Evolutionary conservation across 2,329 filamentous ascomycete species (phyloP).

Genomic region (Claviceps humidiphila): DNA sequence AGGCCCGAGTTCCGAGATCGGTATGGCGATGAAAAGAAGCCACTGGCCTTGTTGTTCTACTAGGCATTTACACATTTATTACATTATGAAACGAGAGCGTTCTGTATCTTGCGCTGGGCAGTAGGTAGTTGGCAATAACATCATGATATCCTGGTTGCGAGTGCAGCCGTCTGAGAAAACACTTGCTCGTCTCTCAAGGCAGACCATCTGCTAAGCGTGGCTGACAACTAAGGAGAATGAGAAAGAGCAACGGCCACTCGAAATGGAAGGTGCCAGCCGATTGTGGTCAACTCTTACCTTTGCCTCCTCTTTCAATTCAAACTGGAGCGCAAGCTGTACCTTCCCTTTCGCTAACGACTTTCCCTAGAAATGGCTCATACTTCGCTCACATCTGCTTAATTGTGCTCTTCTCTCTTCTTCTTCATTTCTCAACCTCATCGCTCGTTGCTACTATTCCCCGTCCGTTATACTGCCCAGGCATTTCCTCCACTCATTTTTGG

Average conservation of each 20-base stretch:
- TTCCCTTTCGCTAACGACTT: conserved; percentile 2
- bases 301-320: background rate
- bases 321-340: background rate
- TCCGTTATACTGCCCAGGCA: conserved; percentile 11
- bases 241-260: background rate
- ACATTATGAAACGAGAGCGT: background rate
- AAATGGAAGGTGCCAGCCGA: background rate
- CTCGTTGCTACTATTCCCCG: conserved; percentile 11
- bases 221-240: background rate
- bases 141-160: background rate
- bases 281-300: background rate
- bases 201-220: background rate
- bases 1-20: conserved; percentile 57
- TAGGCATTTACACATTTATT: conserved; percentile 19
- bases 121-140: background rate
- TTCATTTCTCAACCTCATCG: conserved; percentile 10
- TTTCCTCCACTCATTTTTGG: conserved; percentile 19
- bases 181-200: background rate
- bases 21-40: conserved; percentile 46
- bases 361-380: background rate
- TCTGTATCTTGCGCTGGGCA: background rate
- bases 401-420: background rate
- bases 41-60: conserved; percentile 53
- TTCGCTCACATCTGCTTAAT: background rate
- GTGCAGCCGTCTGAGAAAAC: background rate